Evolutionary conservation across 768 basidiomycete genomes (phyloP).

Genomic region (Lentinula edodes): DNA sequence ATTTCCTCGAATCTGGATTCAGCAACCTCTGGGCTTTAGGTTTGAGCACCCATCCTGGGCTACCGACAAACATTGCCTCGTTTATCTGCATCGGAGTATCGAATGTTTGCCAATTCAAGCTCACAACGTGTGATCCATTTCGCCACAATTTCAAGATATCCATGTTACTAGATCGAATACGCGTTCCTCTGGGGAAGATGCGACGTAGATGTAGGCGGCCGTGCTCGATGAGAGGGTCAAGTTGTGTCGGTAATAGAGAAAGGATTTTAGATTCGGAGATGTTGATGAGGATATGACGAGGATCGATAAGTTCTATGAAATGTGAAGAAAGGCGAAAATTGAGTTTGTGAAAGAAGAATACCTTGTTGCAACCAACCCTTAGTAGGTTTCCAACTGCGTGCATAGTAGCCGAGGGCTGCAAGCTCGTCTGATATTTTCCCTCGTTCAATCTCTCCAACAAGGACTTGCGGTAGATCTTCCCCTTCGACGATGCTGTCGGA

Average conservation of each 20-base stretch:
- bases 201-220: conserved; percentile 42
- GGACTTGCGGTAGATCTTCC: neutral
- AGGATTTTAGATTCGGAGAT: conserved; percentile 47
- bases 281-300: conserved; percentile 52
- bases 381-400: conserved; percentile 55
- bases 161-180: conserved; percentile 51
- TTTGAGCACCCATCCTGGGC: conserved; percentile 49
- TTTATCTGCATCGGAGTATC: conserved; percentile 55
- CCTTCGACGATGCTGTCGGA: neutral
- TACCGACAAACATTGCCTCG: conserved; percentile 57
- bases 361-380: conserved; percentile 44
- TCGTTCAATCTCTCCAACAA: conserved; percentile 2
- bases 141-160: conserved; percentile 50
- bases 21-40: conserved; percentile 24
- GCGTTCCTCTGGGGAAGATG: conserved; percentile 53
- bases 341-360: conserved; percentile 9
- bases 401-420: conserved; percentile 52
- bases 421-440: conserved; percentile 45
- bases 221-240: conserved; percentile 34
- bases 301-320: conserved; percentile 30
- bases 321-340: neutral
- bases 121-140: conserved; percentile 50
- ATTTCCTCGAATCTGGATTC: conserved; percentile 11
- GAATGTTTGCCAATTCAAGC: conserved; percentile 61
- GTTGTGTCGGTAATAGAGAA: conserved; percentile 29